These are phyloP conservation scores for Aspergillus fumigatus DNA, from an alignment of 2,329 filamentous ascomycete genomes.

Conservation along the genomic window DNA sequence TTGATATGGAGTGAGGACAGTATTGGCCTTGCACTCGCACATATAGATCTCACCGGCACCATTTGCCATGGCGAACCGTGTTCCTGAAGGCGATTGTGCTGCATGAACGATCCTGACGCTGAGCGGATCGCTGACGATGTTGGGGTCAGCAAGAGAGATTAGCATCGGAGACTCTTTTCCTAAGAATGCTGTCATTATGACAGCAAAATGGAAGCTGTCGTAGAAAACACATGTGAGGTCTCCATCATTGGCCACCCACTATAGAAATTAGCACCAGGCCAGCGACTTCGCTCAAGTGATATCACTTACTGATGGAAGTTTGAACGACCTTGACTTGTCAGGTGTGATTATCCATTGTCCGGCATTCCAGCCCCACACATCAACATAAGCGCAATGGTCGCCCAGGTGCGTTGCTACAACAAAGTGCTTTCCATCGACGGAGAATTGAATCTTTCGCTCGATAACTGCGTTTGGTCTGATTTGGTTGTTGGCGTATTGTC, in stretches of 20 bases:
- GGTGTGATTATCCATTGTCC: constrained; percentile 15
- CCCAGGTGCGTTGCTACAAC: constrained; percentile 32
- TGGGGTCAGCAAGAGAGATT: constrained; percentile 12
- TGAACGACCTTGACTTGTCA: constrained; percentile 15
- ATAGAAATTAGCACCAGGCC: constrained; percentile 4
- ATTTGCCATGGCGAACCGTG: constrained; percentile 27
- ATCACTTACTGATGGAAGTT: constrained; percentile 15
- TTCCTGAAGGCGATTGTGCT: constrained; percentile 31
- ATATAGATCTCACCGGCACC: constrained; percentile 34
- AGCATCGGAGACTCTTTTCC: constrained; percentile 17
- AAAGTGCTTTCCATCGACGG: constrained; percentile 27
- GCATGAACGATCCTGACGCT: constrained; percentile 31
- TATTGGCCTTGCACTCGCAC: constrained; percentile 28
- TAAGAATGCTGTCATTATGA: constrained; percentile 25
- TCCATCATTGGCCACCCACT: constrained; percentile 33
- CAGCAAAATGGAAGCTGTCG: constrained; percentile 22
- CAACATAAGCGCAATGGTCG: constrained; percentile 21
- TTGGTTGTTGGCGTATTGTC: constrained; percentile 10
- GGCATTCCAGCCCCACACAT: constrained; percentile 18
- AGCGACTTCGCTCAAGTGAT: neutral
- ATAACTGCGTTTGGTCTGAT: constrained; percentile 21
- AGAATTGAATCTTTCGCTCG: constrained; percentile 31
- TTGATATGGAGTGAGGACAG: constrained; percentile 22
- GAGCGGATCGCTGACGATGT: constrained; percentile 25
- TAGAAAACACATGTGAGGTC: constrained; percentile 33